Evolutionary conservation across 257 asterid species (phyloP), one percentile per base, ranked within the genome.

Genomic region (Solanum pimpinellifolium): DNA sequence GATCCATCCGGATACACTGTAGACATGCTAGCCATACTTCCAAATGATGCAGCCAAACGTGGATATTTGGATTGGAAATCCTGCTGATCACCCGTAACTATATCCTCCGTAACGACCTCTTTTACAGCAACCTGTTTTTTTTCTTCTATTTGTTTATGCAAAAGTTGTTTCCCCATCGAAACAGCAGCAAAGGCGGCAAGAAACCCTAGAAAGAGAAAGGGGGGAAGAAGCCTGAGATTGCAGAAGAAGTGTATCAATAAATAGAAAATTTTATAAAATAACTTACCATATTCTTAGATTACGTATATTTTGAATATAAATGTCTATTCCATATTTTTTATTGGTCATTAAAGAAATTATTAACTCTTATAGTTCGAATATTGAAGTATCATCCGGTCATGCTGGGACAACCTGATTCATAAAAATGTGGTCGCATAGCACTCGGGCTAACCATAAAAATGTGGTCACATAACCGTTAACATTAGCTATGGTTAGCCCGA

Each of bases 11-110:
- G 90, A 49, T n/a, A 56, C 18, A 39, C 31, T 35, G 15, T 12
- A 12, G 42, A 33, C 37, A 21, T 33, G 18, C 20, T 75, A 9
- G 16, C 81, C 83, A 85, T 3, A 27, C 68, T 69, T 20, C 39
- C 49, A 31, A 93, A 88, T 0, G 98, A 92, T 2, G 52, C 78
- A n/a, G 60, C 65, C 33, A 94, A 74, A 87, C 39, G 35, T 1
- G 92, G 94, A 66, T 92, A 93, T 87, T 91, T 86, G 5, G 91
- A 44, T 90, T 86, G 70, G 60, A 89, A 91, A 11, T 69, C 90
- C 9, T 25, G 83, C 73, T 1, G 29, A 47, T 86, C 90, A 2
- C 11, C 91, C 14, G 49, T 65, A 69, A 74, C 59, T 15, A n/a
- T 35, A 42, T 87, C 88, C 66, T 23, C 84, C 84, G 35, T 88